These are phyloP conservation scores for Camillea tinctor DNA, from an alignment of 2,329 filamentous ascomycete species.

Conservation along the genomic window DNA sequence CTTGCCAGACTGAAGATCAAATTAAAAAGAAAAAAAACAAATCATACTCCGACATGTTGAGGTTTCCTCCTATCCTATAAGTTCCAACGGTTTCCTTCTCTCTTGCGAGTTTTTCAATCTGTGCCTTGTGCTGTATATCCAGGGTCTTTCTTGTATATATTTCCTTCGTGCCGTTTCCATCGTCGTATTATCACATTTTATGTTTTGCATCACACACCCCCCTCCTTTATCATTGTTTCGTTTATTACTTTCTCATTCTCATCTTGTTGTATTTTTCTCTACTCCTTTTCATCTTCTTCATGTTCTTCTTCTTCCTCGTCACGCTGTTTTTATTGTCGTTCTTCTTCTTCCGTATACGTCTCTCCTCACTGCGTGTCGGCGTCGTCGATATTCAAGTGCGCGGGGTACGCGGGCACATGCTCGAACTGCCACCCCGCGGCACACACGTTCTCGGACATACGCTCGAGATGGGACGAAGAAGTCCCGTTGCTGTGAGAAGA, in stretches of 20 bases:
- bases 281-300: no score
- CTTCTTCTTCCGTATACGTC: not conserved
- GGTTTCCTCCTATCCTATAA: not conserved
- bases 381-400: constrained; percentile 12
- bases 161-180: not conserved
- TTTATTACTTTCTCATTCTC: not conserved
- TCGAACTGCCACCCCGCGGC: constrained; percentile 16
- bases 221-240: not conserved
- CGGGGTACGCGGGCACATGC: constrained; percentile 10
- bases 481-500: constrained; percentile 13
- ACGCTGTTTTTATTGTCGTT: not conserved
- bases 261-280: not conserved
- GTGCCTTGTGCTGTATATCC: not conserved
- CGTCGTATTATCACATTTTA: not conserved
- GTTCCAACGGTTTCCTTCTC: not conserved
- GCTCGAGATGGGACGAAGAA: not conserved
- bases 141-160: not conserved
- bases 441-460: constrained; percentile 9
- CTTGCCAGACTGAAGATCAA: not conserved
- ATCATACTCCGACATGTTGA: not conserved
- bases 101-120: not conserved
- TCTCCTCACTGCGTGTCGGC: constrained; percentile 16
- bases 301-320: no score
- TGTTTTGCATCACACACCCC: no score
- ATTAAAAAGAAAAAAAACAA: not conserved